Base-by-base conservation (phyloP, 257 asterid genomes). In the Euphrasia confusa region DNA sequence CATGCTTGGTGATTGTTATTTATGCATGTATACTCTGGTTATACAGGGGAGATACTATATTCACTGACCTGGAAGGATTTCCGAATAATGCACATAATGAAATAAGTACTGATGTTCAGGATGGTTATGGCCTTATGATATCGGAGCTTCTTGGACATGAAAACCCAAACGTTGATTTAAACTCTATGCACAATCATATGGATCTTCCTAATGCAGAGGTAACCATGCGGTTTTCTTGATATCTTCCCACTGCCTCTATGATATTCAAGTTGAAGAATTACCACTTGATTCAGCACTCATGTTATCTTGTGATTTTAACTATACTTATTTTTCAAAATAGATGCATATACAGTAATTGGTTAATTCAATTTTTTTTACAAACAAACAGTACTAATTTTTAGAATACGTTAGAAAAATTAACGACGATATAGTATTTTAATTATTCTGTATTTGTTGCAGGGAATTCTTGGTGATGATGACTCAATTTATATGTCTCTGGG, bases 391-490 rank as follows among this genome's bases (percentile, higher is more conserved):
- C n/a, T 4, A 27, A 3, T 9, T 37, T 37, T 37, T 9, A 37
- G 40, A 35, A 37, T 37, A 37, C 2, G 42, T 35, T 35, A 2
- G 42, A 35, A 35, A 35, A 10, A 37, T 37, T 37, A 37, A 37
- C 12, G 11, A 8, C 11, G 42, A 37, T 37, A 11, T 37, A 37
- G 2, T 8, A 9, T 37, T 64, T 69, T 28, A 57, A 27, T 24
- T 24, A 9, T 60, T 58, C 24, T 59, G 48, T 18, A 42, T 66
- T 63, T 74, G 62, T 74, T 81, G 67, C 90, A 91, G 98, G 98
- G 80, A 49, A 91, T 91, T 79, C 96, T 88, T 63, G 95, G 95
- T 35, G 96, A 88, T 30, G 98, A 91, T 68, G 98, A 91, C 73
- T 80, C 98, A 39, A 84, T 91, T 73, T 86, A 86, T 71, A 91